phyloP scores from a whole-genome alignment of 2,329 filamentous ascomycete genomes.

The Lachnellula willkommii region DNA sequence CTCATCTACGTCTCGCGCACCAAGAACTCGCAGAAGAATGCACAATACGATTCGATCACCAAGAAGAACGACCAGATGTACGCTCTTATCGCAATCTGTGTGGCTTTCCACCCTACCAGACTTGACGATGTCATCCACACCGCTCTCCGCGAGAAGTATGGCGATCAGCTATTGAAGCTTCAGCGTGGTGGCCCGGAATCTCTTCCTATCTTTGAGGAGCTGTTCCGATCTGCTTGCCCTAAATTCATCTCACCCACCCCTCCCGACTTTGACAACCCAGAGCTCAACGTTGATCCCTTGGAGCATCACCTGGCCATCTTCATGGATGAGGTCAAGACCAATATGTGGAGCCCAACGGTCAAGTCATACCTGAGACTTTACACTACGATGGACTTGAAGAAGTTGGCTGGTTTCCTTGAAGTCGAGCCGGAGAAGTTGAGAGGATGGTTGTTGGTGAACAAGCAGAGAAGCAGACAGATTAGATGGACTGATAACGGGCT shows the following conservation, averaged over 20 bases:
- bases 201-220: conserved; percentile 94
- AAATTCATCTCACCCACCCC: conserved; percentile 99
- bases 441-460: conserved; percentile 92
- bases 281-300: conserved; percentile 91
- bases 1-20: conserved; percentile 97
- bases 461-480: conserved; percentile 95
- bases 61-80: conserved; percentile 99
- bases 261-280: conserved; percentile 95
- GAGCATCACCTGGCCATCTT: conserved; percentile 97
- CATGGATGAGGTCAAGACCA: conserved; percentile 99
- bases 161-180: conserved; percentile 93
- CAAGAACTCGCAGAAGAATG: conserved; percentile 99
- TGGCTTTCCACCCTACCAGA: conserved; percentile 93
- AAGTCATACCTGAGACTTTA: conserved; percentile 99
- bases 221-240: conserved; percentile 95
- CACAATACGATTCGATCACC: conserved; percentile 95
- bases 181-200: conserved; percentile 94
- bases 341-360: conserved; percentile 95
- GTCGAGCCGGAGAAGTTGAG: conserved; percentile 94
- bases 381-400: conserved; percentile 98
- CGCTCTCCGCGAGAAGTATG: conserved; percentile 96
- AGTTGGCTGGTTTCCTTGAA: conserved; percentile 94
- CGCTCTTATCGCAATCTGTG: conserved; percentile 96
- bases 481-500: conserved; percentile 88
- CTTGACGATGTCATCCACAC: conserved; percentile 99